Evolutionary conservation across 1,284 basidiomycete species (phyloP).

Genomic region (Gymnopus androsaceus): DNA sequence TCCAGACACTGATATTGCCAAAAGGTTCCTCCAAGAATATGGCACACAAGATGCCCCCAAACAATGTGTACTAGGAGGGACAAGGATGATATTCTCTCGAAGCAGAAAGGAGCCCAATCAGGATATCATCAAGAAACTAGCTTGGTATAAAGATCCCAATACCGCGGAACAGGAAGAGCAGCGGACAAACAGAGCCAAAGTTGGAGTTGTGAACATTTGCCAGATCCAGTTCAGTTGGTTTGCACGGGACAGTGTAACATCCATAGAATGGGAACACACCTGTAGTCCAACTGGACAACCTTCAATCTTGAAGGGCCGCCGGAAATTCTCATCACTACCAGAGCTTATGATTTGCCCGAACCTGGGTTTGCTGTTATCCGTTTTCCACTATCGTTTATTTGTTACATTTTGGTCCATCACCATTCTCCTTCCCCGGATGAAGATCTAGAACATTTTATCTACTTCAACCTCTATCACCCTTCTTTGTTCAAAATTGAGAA

Average conservation of each 20-base stretch:
- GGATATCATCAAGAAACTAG: conserved; percentile 5
- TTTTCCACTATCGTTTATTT: conserved; percentile 48
- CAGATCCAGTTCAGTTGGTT: conserved; percentile 57
- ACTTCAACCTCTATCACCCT: conserved; percentile 42
- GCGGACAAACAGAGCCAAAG: conserved; percentile 26
- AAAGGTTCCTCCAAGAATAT: conserved; percentile 48
- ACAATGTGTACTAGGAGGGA: neutral
- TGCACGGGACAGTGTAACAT: conserved; percentile 55
- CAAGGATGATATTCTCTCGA: conserved; percentile 2
- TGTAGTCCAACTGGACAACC: conserved; percentile 1
- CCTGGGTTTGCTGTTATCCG: conserved; percentile 33
- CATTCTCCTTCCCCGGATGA: conserved; percentile 24
- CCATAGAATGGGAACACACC: conserved; percentile 54
- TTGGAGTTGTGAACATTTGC: conserved; percentile 35
- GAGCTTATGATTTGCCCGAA: neutral
- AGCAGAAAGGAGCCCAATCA: neutral
- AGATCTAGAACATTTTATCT: conserved; percentile 37
- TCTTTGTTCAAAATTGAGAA: conserved; percentile 37
- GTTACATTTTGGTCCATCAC: conserved; percentile 33
- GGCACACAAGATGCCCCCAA: conserved; percentile 27
- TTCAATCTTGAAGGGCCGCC: conserved; percentile 6
- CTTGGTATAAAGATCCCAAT: conserved; percentile 34
- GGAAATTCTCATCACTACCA: conserved; percentile 4
- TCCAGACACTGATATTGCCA: conserved; percentile 39
- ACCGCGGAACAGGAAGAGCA: conserved; percentile 34